Conservation (phyloP, 2,329 filamentous ascomycete species). For the Diplodia sapinea region DNA sequence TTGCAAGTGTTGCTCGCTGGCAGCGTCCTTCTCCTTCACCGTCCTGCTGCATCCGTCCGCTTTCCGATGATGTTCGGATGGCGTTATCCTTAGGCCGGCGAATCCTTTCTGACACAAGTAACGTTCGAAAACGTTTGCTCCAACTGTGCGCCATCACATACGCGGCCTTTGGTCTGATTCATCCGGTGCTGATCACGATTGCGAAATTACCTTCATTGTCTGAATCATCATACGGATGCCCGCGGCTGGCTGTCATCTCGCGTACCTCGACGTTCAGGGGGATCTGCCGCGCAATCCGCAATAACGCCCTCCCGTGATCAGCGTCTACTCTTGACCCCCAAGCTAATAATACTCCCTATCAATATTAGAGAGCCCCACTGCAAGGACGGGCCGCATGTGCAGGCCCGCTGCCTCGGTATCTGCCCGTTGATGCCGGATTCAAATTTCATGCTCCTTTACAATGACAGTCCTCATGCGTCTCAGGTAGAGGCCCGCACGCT, state of each 20-base stretch:
- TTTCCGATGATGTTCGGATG: not conserved
- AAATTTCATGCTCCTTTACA: constrained; percentile 2
- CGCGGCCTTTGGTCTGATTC: not conserved
- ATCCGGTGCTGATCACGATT: not conserved
- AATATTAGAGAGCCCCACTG: not conserved
- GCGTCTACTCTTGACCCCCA: constrained; percentile 7
- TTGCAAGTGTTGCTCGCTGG: not conserved
- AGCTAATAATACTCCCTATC: constrained; percentile 15
- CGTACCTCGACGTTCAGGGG: constrained; percentile 9
- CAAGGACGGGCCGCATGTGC: not conserved
- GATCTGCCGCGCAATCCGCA: constrained; percentile 18
- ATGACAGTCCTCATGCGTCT: not conserved
- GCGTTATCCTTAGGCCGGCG: not conserved
- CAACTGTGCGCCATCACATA: not conserved
- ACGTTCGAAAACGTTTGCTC: constrained; percentile 10
- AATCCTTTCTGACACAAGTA: constrained; percentile 1
- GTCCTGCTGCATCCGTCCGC: not conserved
- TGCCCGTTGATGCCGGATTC: constrained; percentile 1
- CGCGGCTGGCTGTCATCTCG: constrained; percentile 5
- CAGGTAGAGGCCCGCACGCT: not conserved
- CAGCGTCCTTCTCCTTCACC: not conserved
- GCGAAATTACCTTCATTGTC: constrained; percentile 8
- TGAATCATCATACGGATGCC: not conserved
- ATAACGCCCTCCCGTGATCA: constrained; percentile 2
- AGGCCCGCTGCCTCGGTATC: not conserved